Percentiles rank a stretch among this genome's conserved stretches.
Evolutionary conservation across 495 filamentous ascomycete genomes (phyloP).

Genomic region (Aspergillus saccharolyticus): DNA sequence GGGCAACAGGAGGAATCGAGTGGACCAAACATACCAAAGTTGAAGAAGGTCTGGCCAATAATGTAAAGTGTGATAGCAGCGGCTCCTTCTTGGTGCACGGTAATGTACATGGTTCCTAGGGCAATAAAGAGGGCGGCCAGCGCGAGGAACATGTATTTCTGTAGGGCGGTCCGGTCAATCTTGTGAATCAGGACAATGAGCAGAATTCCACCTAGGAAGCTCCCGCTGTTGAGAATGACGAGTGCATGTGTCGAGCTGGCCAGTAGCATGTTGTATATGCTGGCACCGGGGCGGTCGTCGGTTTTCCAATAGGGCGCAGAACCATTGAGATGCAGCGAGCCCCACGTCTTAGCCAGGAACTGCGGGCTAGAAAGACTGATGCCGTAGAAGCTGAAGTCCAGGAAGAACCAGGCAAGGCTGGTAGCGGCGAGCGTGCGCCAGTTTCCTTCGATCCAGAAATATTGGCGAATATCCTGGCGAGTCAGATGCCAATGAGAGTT

Average conservation of each 20-base stretch:
- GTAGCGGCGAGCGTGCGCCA: constrained; percentile 49
- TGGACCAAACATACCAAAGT: constrained; percentile 47
- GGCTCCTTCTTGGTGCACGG: constrained; percentile 34
- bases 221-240: constrained; percentile 42
- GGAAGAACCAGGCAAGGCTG: constrained; percentile 44
- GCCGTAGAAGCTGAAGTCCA: constrained; percentile 56
- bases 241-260: constrained; percentile 35
- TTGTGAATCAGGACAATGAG: constrained; percentile 41
- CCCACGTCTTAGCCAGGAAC: constrained; percentile 41
- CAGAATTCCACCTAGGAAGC: constrained; percentile 41
- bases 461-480: constrained; percentile 40
- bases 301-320: constrained; percentile 37
- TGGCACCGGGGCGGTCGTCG: constrained; percentile 25
- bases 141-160: constrained; percentile 45
- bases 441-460: constrained; percentile 48
- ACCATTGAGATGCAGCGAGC: constrained; percentile 27
- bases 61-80: constrained; percentile 53
- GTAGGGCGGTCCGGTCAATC: constrained; percentile 43
- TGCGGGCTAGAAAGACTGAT: constrained; percentile 47
- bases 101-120: constrained; percentile 45
- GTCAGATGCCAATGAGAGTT: constrained; percentile 42
- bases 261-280: constrained; percentile 38
- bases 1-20: background rate
- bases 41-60: constrained; percentile 58
- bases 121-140: constrained; percentile 46